phyloP scores from a whole-genome alignment of 352 stramenopile species.

The Albugo candida region DNA sequence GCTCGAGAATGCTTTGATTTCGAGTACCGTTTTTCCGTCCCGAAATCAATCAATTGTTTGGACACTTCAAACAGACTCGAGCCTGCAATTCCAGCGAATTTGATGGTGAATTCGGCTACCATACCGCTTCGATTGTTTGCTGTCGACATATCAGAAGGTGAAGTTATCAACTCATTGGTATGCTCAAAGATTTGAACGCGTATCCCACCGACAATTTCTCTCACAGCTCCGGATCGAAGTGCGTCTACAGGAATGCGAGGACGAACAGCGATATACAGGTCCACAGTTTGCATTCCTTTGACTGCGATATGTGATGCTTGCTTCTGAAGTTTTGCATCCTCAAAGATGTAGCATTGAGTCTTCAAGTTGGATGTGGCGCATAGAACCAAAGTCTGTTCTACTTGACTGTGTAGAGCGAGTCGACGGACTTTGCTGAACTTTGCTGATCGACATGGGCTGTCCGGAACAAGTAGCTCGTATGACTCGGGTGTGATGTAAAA shows the following conservation, averaged over 20 bases:
- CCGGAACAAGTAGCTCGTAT: slow-evolving; percentile 41
- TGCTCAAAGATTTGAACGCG: slow-evolving; percentile 54
- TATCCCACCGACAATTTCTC: slow-evolving; percentile 73
- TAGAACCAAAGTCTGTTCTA: slow-evolving; percentile 45
- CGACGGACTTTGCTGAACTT: slow-evolving; percentile 80
- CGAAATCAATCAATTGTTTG: slow-evolving; percentile 51
- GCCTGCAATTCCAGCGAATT: slow-evolving; percentile 70
- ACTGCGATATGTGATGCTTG: slow-evolving; percentile 61
- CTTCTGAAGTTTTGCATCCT: slow-evolving; percentile 41
- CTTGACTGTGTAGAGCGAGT: slow-evolving; percentile 62
- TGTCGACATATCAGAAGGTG: slow-evolving; percentile 1
- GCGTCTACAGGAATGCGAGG: slow-evolving; percentile 59
- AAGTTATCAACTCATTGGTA: not conserved
- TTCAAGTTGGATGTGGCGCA: slow-evolving; percentile 75
- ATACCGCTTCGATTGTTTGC: slow-evolving; percentile 49
- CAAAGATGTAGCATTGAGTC: slow-evolving; percentile 78
- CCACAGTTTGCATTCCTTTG: slow-evolving; percentile 32
- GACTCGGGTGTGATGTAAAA: slow-evolving; percentile 76
- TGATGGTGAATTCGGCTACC: slow-evolving; percentile 73
- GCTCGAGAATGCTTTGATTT: not conserved
- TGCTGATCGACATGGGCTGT: slow-evolving; percentile 49
- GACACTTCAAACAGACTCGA: slow-evolving; percentile 54
- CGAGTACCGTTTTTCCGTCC: slow-evolving; percentile 37
- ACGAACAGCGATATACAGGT: slow-evolving; percentile 64
- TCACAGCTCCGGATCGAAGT: slow-evolving; percentile 53